Evolutionary conservation across 179 eudicot species (phyloP).

Genomic region (Monotropa hypopitys): DNA sequence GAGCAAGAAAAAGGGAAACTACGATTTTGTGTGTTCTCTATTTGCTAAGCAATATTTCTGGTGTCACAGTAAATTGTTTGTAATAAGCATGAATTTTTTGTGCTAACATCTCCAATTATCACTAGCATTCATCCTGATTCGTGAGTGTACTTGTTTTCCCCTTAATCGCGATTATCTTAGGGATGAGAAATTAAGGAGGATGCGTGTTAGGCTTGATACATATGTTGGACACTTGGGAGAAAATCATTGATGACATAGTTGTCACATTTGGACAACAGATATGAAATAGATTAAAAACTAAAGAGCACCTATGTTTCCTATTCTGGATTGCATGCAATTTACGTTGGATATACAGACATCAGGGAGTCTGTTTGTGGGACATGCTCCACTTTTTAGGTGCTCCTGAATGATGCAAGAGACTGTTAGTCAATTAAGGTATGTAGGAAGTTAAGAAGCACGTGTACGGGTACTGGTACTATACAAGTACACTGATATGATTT

Average conservation of each 20-base stretch:
- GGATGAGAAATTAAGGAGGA: neutral
- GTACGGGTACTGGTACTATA: too few relatives aligned
- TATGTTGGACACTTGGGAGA: neutral
- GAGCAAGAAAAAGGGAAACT: neutral
- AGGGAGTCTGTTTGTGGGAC: neutral
- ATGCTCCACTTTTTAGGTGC: neutral
- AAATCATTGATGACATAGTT: neutral
- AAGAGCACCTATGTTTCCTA: neutral
- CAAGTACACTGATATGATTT: too few relatives aligned
- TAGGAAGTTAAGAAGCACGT: too few relatives aligned
- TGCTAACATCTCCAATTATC: neutral
- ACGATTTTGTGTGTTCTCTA: neutral
- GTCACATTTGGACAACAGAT: neutral
- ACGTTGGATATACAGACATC: neutral
- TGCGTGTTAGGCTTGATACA: neutral
- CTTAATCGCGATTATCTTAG: neutral
- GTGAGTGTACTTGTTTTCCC: neutral
- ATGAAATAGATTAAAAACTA: neutral
- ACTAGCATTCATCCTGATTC: neutral
- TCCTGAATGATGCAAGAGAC: neutral
- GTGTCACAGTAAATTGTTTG: neutral
- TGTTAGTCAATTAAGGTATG: neutral
- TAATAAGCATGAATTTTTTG: neutral
- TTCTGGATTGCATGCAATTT: neutral
- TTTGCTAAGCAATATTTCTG: neutral